Evolutionary conservation across 2,329 filamentous ascomycete species (phyloP).

Genomic region (Balansia obtecta): DNA sequence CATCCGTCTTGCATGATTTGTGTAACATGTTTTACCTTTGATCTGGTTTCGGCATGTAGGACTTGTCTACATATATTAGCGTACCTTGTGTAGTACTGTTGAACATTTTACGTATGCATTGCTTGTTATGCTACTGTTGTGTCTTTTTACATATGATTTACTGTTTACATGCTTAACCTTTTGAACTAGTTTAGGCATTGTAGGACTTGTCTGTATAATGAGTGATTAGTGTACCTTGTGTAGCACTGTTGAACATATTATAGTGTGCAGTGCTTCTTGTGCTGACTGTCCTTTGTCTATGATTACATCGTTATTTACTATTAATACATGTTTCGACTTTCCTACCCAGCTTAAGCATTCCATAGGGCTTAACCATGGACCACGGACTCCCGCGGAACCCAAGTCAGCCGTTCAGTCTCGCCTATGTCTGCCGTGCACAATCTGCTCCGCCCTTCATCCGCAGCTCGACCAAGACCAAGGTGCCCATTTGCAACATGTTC

Average conservation of each 20-base stretch:
- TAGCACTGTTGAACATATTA: too few species aligned
- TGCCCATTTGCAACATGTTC: constrained; percentile 41
- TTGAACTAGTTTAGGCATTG: not conserved
- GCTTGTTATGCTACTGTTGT: not conserved
- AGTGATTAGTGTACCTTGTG: too few species aligned
- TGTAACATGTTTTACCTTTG: too few species aligned
- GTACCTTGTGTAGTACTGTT: too few species aligned
- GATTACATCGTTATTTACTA: not conserved
- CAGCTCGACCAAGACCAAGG: constrained; percentile 46
- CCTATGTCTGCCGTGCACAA: not conserved
- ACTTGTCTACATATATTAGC: too few species aligned
- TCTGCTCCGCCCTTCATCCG: constrained; percentile 12
- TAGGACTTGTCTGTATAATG: too few species aligned
- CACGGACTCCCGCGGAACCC: too few species aligned
- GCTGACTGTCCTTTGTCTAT: not conserved
- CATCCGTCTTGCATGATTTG: too few species aligned
- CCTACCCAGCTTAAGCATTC: not conserved
- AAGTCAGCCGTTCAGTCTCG: too few species aligned
- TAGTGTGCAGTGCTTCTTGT: not conserved
- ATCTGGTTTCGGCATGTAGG: not conserved
- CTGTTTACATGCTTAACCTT: too few species aligned
- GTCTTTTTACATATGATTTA: not conserved
- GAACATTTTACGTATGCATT: not conserved
- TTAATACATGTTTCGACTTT: too few species aligned
- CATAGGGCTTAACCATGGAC: not conserved